These are phyloP conservation scores for Sporisorium iseilematis-ciliati DNA, from an alignment of 1,284 basidiomycete species.

Conservation along the genomic window DNA sequence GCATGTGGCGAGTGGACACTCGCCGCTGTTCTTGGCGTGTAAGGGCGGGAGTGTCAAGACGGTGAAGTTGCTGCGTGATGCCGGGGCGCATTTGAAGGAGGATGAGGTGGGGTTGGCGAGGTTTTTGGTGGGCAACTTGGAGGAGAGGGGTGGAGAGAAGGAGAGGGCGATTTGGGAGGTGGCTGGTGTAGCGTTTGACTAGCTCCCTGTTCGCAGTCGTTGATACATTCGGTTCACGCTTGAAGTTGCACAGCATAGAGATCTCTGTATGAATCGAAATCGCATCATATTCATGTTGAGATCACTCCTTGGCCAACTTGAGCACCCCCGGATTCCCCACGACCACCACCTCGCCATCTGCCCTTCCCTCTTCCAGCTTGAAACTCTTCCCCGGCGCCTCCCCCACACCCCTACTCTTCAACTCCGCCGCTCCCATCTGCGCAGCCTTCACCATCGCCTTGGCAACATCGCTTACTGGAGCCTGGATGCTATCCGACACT, in stretches of 20 bases:
- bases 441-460: constrained; percentile 45
- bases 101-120: constrained; percentile 52
- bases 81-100: constrained; percentile 67
- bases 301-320: constrained; percentile 17
- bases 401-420: constrained; percentile 12
- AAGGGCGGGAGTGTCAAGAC: constrained; percentile 51
- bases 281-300: background rate
- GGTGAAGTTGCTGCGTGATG: constrained; percentile 53
- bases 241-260: background rate
- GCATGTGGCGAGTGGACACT: constrained; percentile 81
- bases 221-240: background rate
- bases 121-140: constrained; percentile 15
- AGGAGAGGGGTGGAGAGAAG: background rate
- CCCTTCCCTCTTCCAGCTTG: constrained; percentile 17
- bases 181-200: constrained; percentile 25
- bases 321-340: constrained; percentile 14
- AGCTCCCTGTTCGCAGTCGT: background rate
- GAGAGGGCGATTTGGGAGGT: constrained; percentile 22
- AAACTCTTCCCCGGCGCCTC: constrained; percentile 9
- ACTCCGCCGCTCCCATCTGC: constrained; percentile 16
- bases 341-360: constrained; percentile 1
- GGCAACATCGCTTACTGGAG: constrained; percentile 28
- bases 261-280: background rate
- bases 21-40: constrained; percentile 73
- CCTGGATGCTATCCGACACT: constrained; percentile 15